Base-by-base conservation (phyloP, 2,329 filamentous ascomycete genomes). In the Fusarium marasasianum region DNA sequence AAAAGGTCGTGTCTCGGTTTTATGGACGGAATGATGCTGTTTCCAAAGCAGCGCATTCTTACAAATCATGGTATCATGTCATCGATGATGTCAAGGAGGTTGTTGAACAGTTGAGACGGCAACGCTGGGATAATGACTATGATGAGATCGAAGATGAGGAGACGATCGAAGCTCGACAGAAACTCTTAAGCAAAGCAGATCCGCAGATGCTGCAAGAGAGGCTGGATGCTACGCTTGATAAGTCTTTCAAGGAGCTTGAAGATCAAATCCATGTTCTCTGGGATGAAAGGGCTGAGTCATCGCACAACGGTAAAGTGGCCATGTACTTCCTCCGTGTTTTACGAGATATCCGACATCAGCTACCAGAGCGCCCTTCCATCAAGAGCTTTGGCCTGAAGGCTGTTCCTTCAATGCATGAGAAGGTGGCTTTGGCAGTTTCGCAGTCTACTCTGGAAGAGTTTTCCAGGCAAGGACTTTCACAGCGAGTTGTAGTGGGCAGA, bases 121-220 rank as follows among this genome's bases (percentile, higher is more conserved):
- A 92, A 73, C 89, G 90, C 63, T 95, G 93, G 93, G 92, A 95
- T 71, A 92, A 94, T 63, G 92, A 94, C 69, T 87, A 91, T 35
- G 90, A 92, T 57, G 90, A 93, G 57, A 90, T 94, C 45, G 92
- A 94, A 68, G 92, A 94, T 68, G 93, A 95, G 71, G 87, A 93
- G 61, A 90, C 88, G 2, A 88, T 93, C 26, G 91, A 94, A 70
- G 86, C 87, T 24, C 87, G 91, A 40, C 91, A 94, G 75, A 87
- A 88, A 43, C 81, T 91, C 1, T 86, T 97, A 18, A 94, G 91
- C 80, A 90, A 90, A 59, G 90, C 96, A 40, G 94, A 96, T 75
- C 92, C 93, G 0, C 84, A 86, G 45, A 81, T 88, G 71, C 82
- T 96, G 12, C 87, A 90, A 64, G 86, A 90, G 40, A 87, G 87